A percentile compares a stretch with the other conserved stretches of the same genome.
phyloP scores from a whole-genome alignment of 805 yeast species.

The Yarrowia sp. region DNA sequence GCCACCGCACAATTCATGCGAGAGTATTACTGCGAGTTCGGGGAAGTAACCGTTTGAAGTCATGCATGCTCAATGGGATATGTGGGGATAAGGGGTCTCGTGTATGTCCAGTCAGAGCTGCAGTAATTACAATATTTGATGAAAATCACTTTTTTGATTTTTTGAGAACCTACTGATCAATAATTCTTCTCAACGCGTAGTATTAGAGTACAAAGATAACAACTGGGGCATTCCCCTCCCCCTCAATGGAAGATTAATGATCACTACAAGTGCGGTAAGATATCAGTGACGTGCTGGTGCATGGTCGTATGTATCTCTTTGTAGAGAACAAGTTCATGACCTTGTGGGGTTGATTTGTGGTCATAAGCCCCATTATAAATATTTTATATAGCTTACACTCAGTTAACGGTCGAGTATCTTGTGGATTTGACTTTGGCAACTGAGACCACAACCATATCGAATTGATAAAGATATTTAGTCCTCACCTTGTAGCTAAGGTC shows the following conservation, averaged over 20 bases:
- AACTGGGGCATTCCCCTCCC: background rate
- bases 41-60: background rate
- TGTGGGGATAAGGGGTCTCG: background rate
- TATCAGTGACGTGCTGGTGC: no score
- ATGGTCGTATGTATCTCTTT: background rate
- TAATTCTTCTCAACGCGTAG: conserved; percentile 3
- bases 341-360: background rate
- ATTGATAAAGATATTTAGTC: background rate
- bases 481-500: no score
- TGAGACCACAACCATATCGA: background rate
- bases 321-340: background rate
- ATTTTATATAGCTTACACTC: no score
- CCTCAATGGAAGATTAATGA: background rate
- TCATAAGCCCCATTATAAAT: no score
- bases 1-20: background rate
- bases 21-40: background rate
- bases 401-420: background rate
- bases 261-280: background rate
- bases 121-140: background rate
- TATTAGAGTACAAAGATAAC: background rate
- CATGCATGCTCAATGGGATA: background rate
- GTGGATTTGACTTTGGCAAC: background rate
- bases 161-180: background rate
- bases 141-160: background rate
- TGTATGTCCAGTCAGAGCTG: background rate